Conservation (phyloP, 495 filamentous ascomycete genomes). For the Trichoderma asperelloides region DNA sequence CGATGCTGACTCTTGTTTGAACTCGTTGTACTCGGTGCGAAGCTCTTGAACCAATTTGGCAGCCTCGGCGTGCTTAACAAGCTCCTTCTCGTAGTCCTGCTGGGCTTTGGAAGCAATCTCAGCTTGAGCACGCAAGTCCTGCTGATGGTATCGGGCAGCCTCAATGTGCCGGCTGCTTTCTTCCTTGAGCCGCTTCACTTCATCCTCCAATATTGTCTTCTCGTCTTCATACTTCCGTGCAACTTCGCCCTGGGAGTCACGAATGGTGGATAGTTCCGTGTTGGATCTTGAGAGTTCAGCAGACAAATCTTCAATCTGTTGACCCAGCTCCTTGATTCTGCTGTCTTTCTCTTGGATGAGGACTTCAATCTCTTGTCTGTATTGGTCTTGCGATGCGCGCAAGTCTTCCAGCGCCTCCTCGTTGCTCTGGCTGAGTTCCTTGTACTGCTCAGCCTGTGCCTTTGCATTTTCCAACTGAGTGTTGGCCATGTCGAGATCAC, state of each 20-base stretch:
- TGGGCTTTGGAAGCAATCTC: slow-evolving; percentile 89
- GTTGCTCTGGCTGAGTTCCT: slow-evolving; percentile 74
- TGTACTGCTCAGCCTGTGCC: slow-evolving; percentile 75
- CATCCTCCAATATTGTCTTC: slow-evolving; percentile 59
- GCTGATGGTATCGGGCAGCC: slow-evolving; percentile 71
- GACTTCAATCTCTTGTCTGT: slow-evolving; percentile 72
- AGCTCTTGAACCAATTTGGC: slow-evolving; percentile 70
- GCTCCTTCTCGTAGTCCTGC: slow-evolving; percentile 86
- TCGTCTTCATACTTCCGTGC: slow-evolving; percentile 69
- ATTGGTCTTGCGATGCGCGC: slow-evolving; percentile 75
- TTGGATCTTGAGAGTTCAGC: slow-evolving; percentile 71
- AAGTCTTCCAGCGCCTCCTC: slow-evolving; percentile 79
- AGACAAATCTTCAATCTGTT: slow-evolving; percentile 71
- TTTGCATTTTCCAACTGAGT: slow-evolving; percentile 71
- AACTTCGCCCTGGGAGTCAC: slow-evolving; percentile 66
- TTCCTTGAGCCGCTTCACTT: slow-evolving; percentile 75
- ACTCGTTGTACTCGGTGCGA: slow-evolving; percentile 68
- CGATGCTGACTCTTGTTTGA: slow-evolving; percentile 65
- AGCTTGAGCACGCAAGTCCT: slow-evolving; percentile 85
- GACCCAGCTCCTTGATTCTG: slow-evolving; percentile 68
- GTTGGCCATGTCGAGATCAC: slow-evolving; percentile 65
- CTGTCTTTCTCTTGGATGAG: slow-evolving; percentile 63
- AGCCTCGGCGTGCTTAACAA: slow-evolving; percentile 90
- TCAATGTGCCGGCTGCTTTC: slow-evolving; percentile 72
- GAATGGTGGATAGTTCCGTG: slow-evolving; percentile 65